Evolutionary conservation across 2,329 filamentous ascomycete genomes (phyloP), one percentile per base, ranked within the genome.

Genomic region (Pseudogymnoascus sp.): DNA sequence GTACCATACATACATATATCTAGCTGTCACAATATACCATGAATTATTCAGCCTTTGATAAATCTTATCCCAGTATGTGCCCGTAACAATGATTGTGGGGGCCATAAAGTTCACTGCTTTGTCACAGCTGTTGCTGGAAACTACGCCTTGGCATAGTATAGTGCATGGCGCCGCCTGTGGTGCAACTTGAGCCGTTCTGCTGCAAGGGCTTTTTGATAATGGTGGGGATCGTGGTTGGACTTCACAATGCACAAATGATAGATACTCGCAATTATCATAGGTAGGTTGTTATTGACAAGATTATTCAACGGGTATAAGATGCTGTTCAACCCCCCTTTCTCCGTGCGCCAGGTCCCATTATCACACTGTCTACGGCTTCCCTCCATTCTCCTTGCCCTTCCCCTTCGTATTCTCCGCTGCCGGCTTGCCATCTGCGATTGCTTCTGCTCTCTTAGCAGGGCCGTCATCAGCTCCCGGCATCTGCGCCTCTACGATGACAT

Each of bases 401-500:
- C 37, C 57, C 18, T 39, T 58, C 12, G 9, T 38, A 4, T n/a
- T 18, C 3, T 12, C 34, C 32, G 16, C 34, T 39, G 57, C 57
- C 18, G 32, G 34, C 4, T 58, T n/a, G 25, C 6, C 12, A 37
- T 16, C 34, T 5, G 32, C 16, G 6, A n/a, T 5, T 11, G 25
- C 37, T 18, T 2, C 57, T 25, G 57, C 34, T 38, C 57, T 16
- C 7, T 58, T 39, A 16, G 34, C 57, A 16, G 37, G 57, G 20
- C 37, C 57, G 2, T 63, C 41, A 22, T 66, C 62, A 14, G 37
- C 58, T 16, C 64, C 65, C 59, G 65, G 63, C 7, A 67, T 16
- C 30, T 68, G 60, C 28, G 62, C 63, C 25, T 67, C 63, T 4
- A 66, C 67, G 9, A 69, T 65, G 3, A 70, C 66, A 64, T 69